Conservation (phyloP, 2,329 filamentous ascomycete species). For the Calonectria montana region DNA sequence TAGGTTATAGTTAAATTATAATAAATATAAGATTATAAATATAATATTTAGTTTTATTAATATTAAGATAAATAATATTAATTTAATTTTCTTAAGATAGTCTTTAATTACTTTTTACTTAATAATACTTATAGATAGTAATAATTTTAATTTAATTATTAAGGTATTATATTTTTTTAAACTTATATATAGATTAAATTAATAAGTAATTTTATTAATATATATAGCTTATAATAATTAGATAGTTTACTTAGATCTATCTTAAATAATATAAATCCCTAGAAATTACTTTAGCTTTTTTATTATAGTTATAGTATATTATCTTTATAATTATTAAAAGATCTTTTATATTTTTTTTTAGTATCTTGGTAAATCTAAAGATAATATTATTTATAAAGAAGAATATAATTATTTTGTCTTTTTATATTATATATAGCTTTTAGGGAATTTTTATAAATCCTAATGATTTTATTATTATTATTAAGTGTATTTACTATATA, state of each 20-base stretch:
- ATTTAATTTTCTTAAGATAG: background rate
- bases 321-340: slow-evolving; percentile 15
- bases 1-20: background rate
- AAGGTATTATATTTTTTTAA: background rate
- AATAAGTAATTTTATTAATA: background rate
- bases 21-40: background rate
- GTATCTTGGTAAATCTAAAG: background rate
- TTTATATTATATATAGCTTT: background rate
- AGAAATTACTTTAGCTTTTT: background rate
- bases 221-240: background rate
- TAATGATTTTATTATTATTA: background rate
- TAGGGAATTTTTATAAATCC: background rate
- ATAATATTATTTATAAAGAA: background rate
- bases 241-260: background rate
- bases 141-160: background rate
- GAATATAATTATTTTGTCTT: background rate
- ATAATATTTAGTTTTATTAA: background rate
- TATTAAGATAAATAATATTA: background rate
- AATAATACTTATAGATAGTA: background rate
- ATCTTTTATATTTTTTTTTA: background rate
- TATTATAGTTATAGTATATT: background rate
- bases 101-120: background rate
- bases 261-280: background rate
- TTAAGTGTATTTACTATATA: background rate
- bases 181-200: background rate